phyloP scores from a whole-genome alignment of 306 rosid genomes.

The Cicer pinnatifidum region DNA sequence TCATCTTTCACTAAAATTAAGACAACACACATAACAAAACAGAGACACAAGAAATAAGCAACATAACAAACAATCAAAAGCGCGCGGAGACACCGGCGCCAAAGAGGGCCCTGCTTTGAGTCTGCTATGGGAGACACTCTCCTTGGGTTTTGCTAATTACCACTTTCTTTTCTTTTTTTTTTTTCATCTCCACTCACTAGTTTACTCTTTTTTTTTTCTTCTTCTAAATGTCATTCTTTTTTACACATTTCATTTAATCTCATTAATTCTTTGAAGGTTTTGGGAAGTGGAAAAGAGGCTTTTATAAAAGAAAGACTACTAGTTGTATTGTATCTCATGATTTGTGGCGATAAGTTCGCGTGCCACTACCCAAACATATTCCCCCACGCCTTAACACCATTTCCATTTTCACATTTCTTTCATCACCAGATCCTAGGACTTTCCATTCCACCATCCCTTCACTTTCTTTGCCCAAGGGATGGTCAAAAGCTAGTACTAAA shows the following conservation, averaged over 20 bases:
- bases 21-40: conserved; percentile 33
- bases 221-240: background rate
- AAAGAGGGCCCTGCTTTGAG: conserved; percentile 84
- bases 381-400: conserved; percentile 85
- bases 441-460: conserved; percentile 34
- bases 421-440: conserved; percentile 89
- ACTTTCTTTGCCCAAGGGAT: background rate
- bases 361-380: conserved; percentile 75
- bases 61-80: conserved; percentile 53
- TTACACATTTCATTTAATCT: background rate
- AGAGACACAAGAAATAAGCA: conserved; percentile 35
- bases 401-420: conserved; percentile 51
- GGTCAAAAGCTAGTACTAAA: background rate
- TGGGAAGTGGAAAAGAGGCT: conserved; percentile 63
- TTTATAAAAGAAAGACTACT: conserved; percentile 27
- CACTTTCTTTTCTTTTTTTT: conserved; percentile 4
- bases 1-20: conserved; percentile 39
- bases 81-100: conserved; percentile 98
- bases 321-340: conserved; percentile 52
- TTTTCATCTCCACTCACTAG: conserved; percentile 14
- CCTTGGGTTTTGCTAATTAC: conserved; percentile 71
- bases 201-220: background rate
- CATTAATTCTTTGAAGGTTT: conserved; percentile 44
- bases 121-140: conserved; percentile 74
- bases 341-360: conserved; percentile 93